These are phyloP conservation scores for Talaromyces albobiverticillius DNA, from an alignment of 2,329 filamentous ascomycete species.

Conservation along the genomic window DNA sequence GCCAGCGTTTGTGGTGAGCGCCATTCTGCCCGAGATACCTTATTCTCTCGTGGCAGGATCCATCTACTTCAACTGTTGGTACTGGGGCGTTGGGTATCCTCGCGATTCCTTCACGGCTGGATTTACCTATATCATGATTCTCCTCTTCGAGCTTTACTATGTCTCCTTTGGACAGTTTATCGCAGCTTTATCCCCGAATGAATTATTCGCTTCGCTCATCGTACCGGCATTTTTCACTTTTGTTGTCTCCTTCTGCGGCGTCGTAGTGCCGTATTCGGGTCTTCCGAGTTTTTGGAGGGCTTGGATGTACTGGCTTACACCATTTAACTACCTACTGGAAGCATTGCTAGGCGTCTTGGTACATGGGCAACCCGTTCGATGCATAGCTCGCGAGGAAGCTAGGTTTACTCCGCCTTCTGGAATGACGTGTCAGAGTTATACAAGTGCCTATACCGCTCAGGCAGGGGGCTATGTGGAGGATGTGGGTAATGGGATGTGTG, in stretches of 20 bases:
- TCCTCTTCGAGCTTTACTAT: slow-evolving; percentile 66
- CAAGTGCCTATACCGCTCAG: slow-evolving; percentile 49
- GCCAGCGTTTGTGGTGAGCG: slow-evolving; percentile 65
- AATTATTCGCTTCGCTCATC: slow-evolving; percentile 62
- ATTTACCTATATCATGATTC: slow-evolving; percentile 62
- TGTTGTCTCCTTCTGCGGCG: slow-evolving; percentile 70
- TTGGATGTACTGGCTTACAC: slow-evolving; percentile 67
- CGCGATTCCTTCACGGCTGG: slow-evolving; percentile 57
- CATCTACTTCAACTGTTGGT: slow-evolving; percentile 65
- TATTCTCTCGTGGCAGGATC: slow-evolving; percentile 65
- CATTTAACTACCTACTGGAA: slow-evolving; percentile 66
- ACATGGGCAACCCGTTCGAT: slow-evolving; percentile 55
- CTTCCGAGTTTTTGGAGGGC: slow-evolving; percentile 65
- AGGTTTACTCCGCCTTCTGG: slow-evolving; percentile 59
- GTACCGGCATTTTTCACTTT: slow-evolving; percentile 69
- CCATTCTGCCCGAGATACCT: slow-evolving; percentile 67
- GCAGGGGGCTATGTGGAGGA: slow-evolving; percentile 61
- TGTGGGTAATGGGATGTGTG: slow-evolving; percentile 56
- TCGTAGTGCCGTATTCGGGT: slow-evolving; percentile 64
- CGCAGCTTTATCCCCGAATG: slow-evolving; percentile 64
- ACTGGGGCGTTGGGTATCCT: slow-evolving; percentile 54
- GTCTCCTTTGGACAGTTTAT: slow-evolving; percentile 66
- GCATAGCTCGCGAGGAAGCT: slow-evolving; percentile 57
- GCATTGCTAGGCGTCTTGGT: slow-evolving; percentile 57
- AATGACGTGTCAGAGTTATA: slow-evolving; percentile 61